Percentiles rank a stretch among this genome's conserved stretches.
Evolutionary conservation across 2,329 filamentous ascomycete species (phyloP).

Genomic region (Nannizziopsis barbatae): DNA sequence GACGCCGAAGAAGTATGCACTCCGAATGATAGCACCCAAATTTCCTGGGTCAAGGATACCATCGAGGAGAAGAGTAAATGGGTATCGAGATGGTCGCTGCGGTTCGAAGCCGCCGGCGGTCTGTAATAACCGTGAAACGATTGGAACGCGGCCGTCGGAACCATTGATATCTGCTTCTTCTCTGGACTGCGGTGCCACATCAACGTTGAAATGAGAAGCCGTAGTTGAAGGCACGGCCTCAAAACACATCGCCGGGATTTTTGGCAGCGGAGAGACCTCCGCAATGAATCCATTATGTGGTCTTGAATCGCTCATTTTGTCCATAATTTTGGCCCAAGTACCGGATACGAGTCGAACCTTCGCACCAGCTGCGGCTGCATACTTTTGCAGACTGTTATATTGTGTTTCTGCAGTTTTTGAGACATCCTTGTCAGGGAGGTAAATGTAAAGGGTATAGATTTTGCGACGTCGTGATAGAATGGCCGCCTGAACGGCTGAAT

Average conservation of each 20-base stretch:
- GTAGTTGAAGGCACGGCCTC: slow-evolving; percentile 38
- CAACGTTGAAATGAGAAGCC: slow-evolving; percentile 46
- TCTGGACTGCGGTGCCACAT: slow-evolving; percentile 54
- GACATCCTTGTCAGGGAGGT: slow-evolving; percentile 44
- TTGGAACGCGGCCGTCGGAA: slow-evolving; percentile 40
- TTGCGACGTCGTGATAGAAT: slow-evolving; percentile 58
- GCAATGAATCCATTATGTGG: slow-evolving; percentile 86
- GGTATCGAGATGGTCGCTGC: slow-evolving; percentile 22
- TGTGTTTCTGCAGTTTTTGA: slow-evolving; percentile 13
- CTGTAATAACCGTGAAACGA: slow-evolving; percentile 11
- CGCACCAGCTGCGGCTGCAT: slow-evolving; percentile 38
- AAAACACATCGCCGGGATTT: slow-evolving; percentile 53
- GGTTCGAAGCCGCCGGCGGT: background rate
- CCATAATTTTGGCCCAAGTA: slow-evolving; percentile 56
- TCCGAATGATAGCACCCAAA: slow-evolving; percentile 76
- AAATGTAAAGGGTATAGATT: slow-evolving; percentile 75
- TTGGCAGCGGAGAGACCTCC: slow-evolving; percentile 73
- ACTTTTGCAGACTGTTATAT: slow-evolving; percentile 26
- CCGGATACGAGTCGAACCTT: slow-evolving; percentile 49
- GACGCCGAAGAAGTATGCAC: slow-evolving; percentile 80
- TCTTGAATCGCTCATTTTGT: slow-evolving; percentile 69
- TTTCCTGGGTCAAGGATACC: slow-evolving; percentile 71
- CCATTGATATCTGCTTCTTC: slow-evolving; percentile 71
- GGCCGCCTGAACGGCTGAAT: slow-evolving; percentile 67
- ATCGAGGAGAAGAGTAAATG: slow-evolving; percentile 35